Conservation (phyloP, 2,329 filamentous ascomycete genomes). For the Pestalotiopsis sp. region DNA sequence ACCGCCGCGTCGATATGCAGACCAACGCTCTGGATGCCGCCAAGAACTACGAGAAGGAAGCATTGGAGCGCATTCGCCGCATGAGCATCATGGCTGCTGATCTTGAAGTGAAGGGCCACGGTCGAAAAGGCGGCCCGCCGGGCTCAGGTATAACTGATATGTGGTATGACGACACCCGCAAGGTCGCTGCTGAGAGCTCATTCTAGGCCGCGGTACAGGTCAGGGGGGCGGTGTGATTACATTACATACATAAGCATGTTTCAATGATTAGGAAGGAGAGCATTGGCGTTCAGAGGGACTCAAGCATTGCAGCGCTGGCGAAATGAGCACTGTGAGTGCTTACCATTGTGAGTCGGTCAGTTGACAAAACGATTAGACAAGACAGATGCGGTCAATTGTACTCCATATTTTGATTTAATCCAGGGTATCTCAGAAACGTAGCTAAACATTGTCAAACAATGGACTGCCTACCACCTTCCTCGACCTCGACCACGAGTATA, state of each 20-base stretch:
- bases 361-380: neutral
- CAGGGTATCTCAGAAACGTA: neutral
- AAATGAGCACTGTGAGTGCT: neutral
- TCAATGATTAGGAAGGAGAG: neutral
- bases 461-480: neutral
- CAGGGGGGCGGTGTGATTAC: neutral
- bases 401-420: neutral
- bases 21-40: conserved; percentile 66
- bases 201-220: neutral
- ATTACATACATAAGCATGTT: neutral
- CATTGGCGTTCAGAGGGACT: neutral
- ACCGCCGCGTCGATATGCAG: conserved; percentile 71
- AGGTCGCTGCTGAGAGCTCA: conserved; percentile 8
- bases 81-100: conserved; percentile 76
- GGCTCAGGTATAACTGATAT: conserved; percentile 24
- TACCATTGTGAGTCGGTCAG: neutral
- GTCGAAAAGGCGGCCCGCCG: conserved; percentile 18
- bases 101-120: conserved; percentile 62
- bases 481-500: neutral
- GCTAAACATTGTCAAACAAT: neutral
- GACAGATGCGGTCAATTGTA: neutral
- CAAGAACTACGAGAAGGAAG: conserved; percentile 70
- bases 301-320: neutral
- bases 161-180: conserved; percentile 21
- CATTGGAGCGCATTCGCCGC: conserved; percentile 73